Conservation (phyloP, 345 rosid genomes). For the Hibiscus trionum region DNA sequence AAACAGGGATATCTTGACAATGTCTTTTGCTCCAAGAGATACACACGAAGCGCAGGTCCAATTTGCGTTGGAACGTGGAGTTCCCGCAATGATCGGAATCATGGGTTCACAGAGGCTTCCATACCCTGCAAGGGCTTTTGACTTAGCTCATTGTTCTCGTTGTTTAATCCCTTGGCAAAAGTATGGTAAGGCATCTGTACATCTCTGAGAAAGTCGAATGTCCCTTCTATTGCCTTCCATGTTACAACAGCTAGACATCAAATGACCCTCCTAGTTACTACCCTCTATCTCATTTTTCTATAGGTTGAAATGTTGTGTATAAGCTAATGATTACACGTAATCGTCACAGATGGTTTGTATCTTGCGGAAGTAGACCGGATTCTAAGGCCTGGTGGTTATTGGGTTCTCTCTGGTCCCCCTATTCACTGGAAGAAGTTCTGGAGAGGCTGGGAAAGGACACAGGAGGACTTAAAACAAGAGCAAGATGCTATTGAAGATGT, state of each 20-base stretch:
- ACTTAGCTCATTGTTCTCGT: slow-evolving; percentile 96
- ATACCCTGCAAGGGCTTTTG: slow-evolving; percentile 92
- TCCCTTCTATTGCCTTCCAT: background rate
- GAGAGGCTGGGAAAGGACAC: slow-evolving; percentile 93
- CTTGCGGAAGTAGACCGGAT: slow-evolving; percentile 83
- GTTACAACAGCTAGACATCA: background rate
- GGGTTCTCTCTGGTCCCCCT: slow-evolving; percentile 97
- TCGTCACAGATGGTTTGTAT: slow-evolving; percentile 65
- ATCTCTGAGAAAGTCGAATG: background rate
- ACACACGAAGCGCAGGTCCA: slow-evolving; percentile 97
- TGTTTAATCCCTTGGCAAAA: slow-evolving; percentile 86
- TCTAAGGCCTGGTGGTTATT: slow-evolving; percentile 93
- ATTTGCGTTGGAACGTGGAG: slow-evolving; percentile 95
- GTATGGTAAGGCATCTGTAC: slow-evolving; percentile 33
- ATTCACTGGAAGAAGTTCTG: slow-evolving; percentile 81
- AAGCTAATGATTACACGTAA: slow-evolving; percentile 2
- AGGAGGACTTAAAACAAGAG: slow-evolving; percentile 68
- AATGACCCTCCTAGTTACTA: background rate
- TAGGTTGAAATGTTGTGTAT: slow-evolving; percentile 1
- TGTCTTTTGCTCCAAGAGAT: slow-evolving; percentile 97
- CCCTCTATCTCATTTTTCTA: background rate
- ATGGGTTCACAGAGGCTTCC: slow-evolving; percentile 86
- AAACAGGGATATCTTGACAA: slow-evolving; percentile 62
- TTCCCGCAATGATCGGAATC: slow-evolving; percentile 87
- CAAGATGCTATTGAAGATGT: slow-evolving; percentile 81